Conservation (phyloP, 345 rosid genomes). For the Brassica juncea region DNA sequence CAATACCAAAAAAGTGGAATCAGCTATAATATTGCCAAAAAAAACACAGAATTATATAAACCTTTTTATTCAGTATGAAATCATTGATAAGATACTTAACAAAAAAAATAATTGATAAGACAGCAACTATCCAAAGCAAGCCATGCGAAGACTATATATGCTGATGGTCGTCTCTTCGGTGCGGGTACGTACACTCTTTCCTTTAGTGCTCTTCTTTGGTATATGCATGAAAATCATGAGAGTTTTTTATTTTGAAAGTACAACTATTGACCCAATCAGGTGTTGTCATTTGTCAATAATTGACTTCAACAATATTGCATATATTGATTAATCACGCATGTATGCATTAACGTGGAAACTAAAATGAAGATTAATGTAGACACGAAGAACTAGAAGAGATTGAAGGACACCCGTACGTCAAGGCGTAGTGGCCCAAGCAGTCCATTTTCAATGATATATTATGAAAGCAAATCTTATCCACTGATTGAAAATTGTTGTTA, state of each 20-base stretch:
- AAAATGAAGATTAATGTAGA: neutral
- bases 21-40: too few relatives aligned
- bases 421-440: conserved; percentile 35
- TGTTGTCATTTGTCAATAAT: neutral
- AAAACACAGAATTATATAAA: too few relatives aligned
- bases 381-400: neutral
- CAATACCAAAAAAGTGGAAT: too few relatives aligned
- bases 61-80: neutral
- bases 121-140: neutral
- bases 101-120: too few relatives aligned
- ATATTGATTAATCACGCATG: neutral
- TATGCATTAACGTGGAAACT: neutral
- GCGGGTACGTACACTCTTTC: neutral
- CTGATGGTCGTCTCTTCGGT: neutral
- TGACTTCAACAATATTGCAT: neutral
- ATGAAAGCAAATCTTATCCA: conserved; percentile 31
- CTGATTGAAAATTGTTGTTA: neutral
- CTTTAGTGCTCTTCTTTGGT: neutral
- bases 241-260: neutral
- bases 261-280: neutral
- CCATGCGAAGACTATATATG: neutral
- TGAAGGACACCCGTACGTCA: conserved; percentile 1
- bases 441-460: conserved; percentile 8
- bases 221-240: neutral
- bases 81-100: too few relatives aligned